These are phyloP conservation scores for Tulasnella sp. DNA, from an alignment of 768 basidiomycete species.

Conservation along the genomic window DNA sequence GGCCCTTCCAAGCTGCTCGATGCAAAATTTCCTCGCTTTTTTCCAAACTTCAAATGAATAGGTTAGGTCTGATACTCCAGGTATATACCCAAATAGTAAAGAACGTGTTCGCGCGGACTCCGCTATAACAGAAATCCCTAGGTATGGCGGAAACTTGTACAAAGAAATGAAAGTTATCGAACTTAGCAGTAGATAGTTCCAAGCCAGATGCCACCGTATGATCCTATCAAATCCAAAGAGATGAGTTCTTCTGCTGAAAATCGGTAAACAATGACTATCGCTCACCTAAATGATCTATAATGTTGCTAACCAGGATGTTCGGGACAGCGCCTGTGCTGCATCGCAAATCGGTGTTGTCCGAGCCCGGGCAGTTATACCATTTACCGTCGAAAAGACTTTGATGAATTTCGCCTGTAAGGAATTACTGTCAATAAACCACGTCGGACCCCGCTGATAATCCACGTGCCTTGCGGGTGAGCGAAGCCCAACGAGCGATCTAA, in stretches of 20 bases:
- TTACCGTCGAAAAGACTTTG: conserved; percentile 29
- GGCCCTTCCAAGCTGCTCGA: not conserved
- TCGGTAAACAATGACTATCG: not conserved
- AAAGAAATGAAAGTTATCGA: not conserved
- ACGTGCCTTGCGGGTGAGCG: conserved; percentile 3
- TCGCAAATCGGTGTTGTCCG: conserved; percentile 43
- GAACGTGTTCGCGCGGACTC: not conserved
- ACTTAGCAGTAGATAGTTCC: not conserved
- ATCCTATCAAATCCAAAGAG: not conserved
- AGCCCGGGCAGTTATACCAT: conserved; percentile 48
- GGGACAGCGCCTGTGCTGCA: conserved; percentile 46
- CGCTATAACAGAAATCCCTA: not conserved
- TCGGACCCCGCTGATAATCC: not conserved
- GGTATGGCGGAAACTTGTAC: not conserved
- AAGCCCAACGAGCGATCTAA: not conserved
- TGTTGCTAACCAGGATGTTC: conserved; percentile 35
- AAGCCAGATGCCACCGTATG: not conserved
- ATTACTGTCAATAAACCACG: not conserved
- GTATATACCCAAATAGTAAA: not conserved
- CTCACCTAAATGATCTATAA: conserved; percentile 40
- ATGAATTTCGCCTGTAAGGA: conserved; percentile 17
- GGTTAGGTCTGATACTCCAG: not conserved
- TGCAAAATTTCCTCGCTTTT: conserved; percentile 1
- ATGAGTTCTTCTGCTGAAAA: not conserved
- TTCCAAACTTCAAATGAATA: not conserved